phyloP scores from a whole-genome alignment of 305 asterid species.

The Fraxinus ornus region DNA sequence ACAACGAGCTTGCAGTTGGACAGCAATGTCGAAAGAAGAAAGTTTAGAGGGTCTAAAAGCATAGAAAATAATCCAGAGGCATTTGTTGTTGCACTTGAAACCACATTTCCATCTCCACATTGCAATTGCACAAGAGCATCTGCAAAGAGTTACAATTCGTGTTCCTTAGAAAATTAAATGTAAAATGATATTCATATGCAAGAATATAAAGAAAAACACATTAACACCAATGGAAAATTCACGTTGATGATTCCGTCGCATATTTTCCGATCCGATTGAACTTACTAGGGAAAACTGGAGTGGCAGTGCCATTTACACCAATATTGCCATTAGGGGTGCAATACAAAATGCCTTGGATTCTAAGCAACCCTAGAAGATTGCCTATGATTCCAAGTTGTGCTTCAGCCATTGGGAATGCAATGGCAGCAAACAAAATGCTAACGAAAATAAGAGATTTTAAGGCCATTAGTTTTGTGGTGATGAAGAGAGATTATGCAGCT shows the following conservation, averaged over 20 bases:
- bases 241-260: background rate
- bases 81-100: conserved; percentile 42
- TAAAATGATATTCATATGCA: background rate
- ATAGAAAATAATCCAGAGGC: conserved; percentile 42
- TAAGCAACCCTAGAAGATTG: conserved; percentile 27
- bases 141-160: conserved; percentile 20
- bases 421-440: conserved; percentile 27
- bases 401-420: conserved; percentile 34
- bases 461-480: conserved; percentile 25
- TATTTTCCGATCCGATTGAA: background rate
- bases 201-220: background rate
- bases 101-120: conserved; percentile 43
- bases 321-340: conserved; percentile 50
- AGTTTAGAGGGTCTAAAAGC: conserved; percentile 36
- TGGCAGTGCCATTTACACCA: conserved; percentile 42
- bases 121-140: conserved; percentile 52
- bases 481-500: background rate
- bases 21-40: conserved; percentile 29
- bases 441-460: conserved; percentile 28
- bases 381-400: conserved; percentile 37
- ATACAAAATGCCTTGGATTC: conserved; percentile 39
- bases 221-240: background rate
- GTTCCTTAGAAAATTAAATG: background rate
- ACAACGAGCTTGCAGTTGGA: conserved; percentile 40
- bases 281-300: conserved; percentile 55